Evolutionary conservation across 345 rosid genomes (phyloP).

Genomic region (Ceriops decandra): DNA sequence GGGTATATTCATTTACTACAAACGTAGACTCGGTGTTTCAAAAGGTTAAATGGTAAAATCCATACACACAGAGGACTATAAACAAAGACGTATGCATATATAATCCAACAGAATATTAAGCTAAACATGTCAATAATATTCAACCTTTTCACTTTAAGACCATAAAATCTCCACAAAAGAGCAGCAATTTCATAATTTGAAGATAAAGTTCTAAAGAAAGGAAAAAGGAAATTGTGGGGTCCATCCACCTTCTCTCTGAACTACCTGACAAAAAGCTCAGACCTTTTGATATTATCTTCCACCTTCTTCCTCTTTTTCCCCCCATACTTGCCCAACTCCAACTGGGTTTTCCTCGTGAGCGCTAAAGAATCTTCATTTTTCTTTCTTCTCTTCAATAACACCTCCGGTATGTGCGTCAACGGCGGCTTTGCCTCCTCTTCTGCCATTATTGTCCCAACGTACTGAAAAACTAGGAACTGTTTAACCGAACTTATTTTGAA

Average conservation of each 20-base stretch:
- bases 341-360: conserved; percentile 61
- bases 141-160: too few relatives aligned
- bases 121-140: too few relatives aligned
- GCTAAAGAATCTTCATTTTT: conserved; percentile 63
- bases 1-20: too few relatives aligned
- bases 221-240: not conserved
- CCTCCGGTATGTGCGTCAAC: conserved; percentile 57
- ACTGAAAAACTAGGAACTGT: too few relatives aligned
- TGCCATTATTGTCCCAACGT: conserved; percentile 31
- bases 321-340: conserved; percentile 55
- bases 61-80: too few relatives aligned
- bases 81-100: conserved; percentile 14
- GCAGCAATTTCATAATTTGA: too few relatives aligned
- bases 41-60: too few relatives aligned
- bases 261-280: conserved; percentile 67
- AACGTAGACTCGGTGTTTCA: too few relatives aligned
- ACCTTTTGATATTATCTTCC: conserved; percentile 58
- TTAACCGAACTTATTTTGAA: too few relatives aligned
- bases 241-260: conserved; percentile 56
- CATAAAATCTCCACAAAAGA: too few relatives aligned
- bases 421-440: conserved; percentile 49
- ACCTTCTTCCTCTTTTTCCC: conserved; percentile 45
- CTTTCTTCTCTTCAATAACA: conserved; percentile 81
- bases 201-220: not conserved
- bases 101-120: too few relatives aligned